Conservation (phyloP, 2,329 filamentous ascomycete genomes). For the Metarhizium brunneum region DNA sequence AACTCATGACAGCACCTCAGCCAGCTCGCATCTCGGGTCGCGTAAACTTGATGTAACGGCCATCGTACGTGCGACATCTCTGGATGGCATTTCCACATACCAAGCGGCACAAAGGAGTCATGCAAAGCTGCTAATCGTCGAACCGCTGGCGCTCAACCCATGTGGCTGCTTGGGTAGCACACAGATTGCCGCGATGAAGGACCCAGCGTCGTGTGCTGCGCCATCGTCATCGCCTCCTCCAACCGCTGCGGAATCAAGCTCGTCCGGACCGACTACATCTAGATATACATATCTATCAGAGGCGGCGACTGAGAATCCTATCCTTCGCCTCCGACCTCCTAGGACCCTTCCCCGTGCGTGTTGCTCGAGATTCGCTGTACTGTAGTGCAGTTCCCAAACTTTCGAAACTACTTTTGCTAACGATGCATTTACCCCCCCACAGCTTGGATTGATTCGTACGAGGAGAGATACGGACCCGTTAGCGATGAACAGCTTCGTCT, state of each 20-base stretch:
- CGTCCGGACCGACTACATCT: slow-evolving; percentile 6
- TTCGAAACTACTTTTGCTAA: background rate
- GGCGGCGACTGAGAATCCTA: slow-evolving; percentile 8
- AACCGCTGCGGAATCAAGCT: slow-evolving; percentile 7
- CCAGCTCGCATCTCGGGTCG: background rate
- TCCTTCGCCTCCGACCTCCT: slow-evolving; percentile 15
- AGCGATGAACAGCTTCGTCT: slow-evolving; percentile 29
- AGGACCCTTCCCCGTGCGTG: slow-evolving; percentile 21
- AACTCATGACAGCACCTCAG: background rate
- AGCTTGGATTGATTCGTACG: slow-evolving; percentile 44
- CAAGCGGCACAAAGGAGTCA: background rate
- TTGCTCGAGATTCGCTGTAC: slow-evolving; percentile 6
- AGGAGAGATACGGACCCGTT: slow-evolving; percentile 28
- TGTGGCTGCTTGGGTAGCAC: background rate
- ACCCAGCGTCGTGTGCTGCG: slow-evolving; percentile 2
- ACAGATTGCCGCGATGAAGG: slow-evolving; percentile 1
- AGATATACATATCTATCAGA: slow-evolving; percentile 4
- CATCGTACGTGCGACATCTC: background rate
- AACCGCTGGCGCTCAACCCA: background rate
- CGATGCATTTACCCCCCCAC: slow-evolving; percentile 15
- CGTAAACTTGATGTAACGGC: background rate
- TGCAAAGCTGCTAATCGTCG: slow-evolving; percentile 5
- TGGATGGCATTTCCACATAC: background rate
- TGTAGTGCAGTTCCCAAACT: background rate
- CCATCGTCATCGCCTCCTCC: slow-evolving; percentile 8